Percentiles rank a stretch among this genome's conserved stretches.
Conservation (phyloP, 2,329 filamentous ascomycete genomes). For the Claviceps maximensis region DNA sequence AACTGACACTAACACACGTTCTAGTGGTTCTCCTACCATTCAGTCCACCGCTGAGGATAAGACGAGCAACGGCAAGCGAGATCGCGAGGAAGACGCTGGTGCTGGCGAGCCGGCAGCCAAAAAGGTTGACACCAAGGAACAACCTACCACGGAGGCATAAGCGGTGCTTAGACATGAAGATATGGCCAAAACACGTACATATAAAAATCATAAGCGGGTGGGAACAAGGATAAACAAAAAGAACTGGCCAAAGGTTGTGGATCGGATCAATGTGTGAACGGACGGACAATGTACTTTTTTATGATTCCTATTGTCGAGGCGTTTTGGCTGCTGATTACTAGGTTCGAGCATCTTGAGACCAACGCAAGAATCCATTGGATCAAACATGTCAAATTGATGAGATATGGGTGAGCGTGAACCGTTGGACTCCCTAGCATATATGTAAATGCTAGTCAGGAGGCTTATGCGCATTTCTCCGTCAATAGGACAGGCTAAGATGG, state of each 20-base stretch:
- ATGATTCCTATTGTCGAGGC: not conserved
- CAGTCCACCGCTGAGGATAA: constrained; percentile 28
- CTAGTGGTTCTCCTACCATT: constrained; percentile 24
- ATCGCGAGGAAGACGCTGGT: constrained; percentile 36
- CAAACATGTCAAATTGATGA: not conserved
- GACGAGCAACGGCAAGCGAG: constrained; percentile 36
- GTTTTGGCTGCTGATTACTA: constrained; percentile 1
- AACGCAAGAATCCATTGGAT: not conserved
- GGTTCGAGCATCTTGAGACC: not conserved
- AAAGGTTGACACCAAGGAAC: constrained; percentile 45
- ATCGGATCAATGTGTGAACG: not conserved
- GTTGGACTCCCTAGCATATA: not conserved
- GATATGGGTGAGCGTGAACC: no score
- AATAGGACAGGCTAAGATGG: no score
- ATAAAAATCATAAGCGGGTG: not conserved
- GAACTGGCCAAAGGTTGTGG: not conserved
- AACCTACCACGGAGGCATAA: constrained; percentile 9
- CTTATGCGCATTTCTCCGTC: no score
- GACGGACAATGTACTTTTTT: not conserved
- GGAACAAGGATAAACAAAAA: not conserved
- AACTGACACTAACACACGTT: constrained; percentile 7
- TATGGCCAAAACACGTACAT: not conserved
- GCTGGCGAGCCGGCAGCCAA: constrained; percentile 39
- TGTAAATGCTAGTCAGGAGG: no score
- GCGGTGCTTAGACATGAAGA: not conserved